Base-by-base conservation (phyloP, 805 yeast species). In the Saccharomycopsis lassenensis region DNA sequence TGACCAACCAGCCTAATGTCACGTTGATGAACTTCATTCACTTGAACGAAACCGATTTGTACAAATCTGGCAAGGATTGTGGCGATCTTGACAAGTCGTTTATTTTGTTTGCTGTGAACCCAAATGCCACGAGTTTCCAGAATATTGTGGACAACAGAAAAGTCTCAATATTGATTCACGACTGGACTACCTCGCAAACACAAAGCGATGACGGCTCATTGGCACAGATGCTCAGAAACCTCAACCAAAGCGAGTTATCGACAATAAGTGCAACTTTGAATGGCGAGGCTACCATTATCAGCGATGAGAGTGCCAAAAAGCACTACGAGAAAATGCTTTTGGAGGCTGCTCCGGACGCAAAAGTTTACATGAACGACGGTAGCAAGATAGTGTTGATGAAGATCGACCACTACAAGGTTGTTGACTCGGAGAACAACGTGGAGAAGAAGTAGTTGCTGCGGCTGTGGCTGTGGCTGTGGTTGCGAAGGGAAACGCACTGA, bases 11-110 rank as follows among this genome's bases (percentile, higher is more conserved):
- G 30, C 97, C 97, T 4, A 91, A 87, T 43, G 94, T 86, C 3
- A 72, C 91, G 14, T 65, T 89, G 45, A 89, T 89, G 97, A 89
- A 84, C 58, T 89, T 83, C 57, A 76, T 87, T 3, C 83, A 75
- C 52, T 57, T 78, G 15, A 61, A 65, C 4, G 53, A 66, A 4
- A 50, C 53, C 12, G 56, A 61, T 18, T 50, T 61, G 1, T 65
- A 46, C 45, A 24, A 37, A 0, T 40, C 41, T 7, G 48, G 54
- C 14, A 48, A 50, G 15, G 28, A 25, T 18, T 63, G 61, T 38
- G 57, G 57, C 31, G 57, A 55, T 17, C 57, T 55, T 8, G 63
- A 63, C 26, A 54, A 50, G 16, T 66, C 73, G 21, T 67, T 65
- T 46, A 71, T 86, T 33, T 71, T 89, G 12, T 62, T 87, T 39